phyloP scores from a whole-genome alignment of 148 eudicot genomes.

The Vaccinium macrocarpon region DNA sequence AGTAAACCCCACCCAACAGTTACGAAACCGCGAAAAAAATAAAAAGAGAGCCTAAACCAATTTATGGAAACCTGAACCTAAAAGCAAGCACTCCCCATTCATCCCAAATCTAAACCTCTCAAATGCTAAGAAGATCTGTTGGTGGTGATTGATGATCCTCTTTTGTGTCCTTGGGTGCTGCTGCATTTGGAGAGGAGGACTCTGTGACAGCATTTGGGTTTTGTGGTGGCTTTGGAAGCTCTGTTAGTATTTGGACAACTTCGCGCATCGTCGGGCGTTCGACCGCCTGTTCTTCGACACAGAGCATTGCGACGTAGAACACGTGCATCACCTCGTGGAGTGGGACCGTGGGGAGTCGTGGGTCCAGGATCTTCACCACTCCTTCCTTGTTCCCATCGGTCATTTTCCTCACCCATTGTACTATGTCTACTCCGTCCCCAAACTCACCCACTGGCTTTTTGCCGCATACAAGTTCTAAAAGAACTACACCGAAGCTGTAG shows the following conservation, averaged over 20 bases:
- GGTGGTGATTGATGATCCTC: conserved; percentile 52
- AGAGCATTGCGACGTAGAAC: conserved; percentile 85
- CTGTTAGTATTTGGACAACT: conserved; percentile 83
- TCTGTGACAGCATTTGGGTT: conserved; percentile 28
- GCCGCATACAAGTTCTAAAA: conserved; percentile 76
- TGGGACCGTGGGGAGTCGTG: conserved; percentile 78
- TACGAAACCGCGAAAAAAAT: not conserved
- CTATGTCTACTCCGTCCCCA: conserved; percentile 95
- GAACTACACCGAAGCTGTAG: conserved; percentile 91
- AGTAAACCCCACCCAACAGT: not conserved
- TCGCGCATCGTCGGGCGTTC: conserved; percentile 94
- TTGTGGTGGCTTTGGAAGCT: conserved; percentile 68
- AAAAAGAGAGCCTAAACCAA: not conserved
- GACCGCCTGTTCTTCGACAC: conserved; percentile 93
- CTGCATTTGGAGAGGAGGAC: conserved; percentile 38
- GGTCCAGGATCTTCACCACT: conserved; percentile 63
- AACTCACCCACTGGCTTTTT: conserved; percentile 92
- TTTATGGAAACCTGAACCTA: not conserved
- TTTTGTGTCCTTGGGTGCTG: conserved; percentile 18
- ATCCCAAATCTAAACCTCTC: not conserved
- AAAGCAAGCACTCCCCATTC: not conserved
- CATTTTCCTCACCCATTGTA: conserved; percentile 88
- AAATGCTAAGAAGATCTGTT: conserved; percentile 77
- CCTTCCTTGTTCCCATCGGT: conserved; percentile 82
- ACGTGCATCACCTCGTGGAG: conserved; percentile 87